Evolutionary conservation across 2,329 filamentous ascomycete genomes (phyloP), one percentile per base, ranked within the genome.

Genomic region (Colletotrichum shisoi): DNA sequence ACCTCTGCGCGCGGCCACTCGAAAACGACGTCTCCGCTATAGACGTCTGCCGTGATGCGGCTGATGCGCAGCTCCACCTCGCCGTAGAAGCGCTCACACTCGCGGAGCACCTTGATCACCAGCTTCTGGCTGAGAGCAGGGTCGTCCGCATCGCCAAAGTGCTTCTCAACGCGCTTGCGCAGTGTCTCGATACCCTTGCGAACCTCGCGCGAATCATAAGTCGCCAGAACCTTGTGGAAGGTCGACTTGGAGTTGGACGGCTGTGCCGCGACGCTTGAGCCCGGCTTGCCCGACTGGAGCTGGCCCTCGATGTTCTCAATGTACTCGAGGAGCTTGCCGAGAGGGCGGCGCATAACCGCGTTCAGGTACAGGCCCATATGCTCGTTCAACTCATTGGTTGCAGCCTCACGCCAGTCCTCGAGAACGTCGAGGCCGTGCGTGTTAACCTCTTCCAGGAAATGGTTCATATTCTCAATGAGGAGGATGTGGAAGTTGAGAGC

Each of bases 391-490:
- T 97, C 93, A 52, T 87, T 84, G 39, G 86, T 82, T 1, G 94
- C 95, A 64, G 90, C 89, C 45, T 89, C 87, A 74, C 89, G 91
- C 92, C 94, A 97, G 71, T 92, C 88, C 68, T 92, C 88, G 4
- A 98, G 84, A 0, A 96, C 88, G 8, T 91, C 85, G 69, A 95
- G 87, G 44, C 86, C 85, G 19, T 87, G 85, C 17, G 90, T 84
- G 71, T 96, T 92, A 9, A 96, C 91, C 77, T 97, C 94, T 76
- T 98, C 94, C 12, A 95, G 83, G 79, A 96, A 98, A 78, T 97
- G 93, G 75, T 97, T 96, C 93, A 97, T 97, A 78, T 99, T 99
- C 78, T 99, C 94, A 72, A 99, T 98, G 61, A 98, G 85, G 40
- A 98, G 85, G 73, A 99, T 97, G 78, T 98, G 94, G 80, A 96